Base-by-base conservation (phyloP, 2,329 filamentous ascomycete species). In the Colletotrichum endophyticum region DNA sequence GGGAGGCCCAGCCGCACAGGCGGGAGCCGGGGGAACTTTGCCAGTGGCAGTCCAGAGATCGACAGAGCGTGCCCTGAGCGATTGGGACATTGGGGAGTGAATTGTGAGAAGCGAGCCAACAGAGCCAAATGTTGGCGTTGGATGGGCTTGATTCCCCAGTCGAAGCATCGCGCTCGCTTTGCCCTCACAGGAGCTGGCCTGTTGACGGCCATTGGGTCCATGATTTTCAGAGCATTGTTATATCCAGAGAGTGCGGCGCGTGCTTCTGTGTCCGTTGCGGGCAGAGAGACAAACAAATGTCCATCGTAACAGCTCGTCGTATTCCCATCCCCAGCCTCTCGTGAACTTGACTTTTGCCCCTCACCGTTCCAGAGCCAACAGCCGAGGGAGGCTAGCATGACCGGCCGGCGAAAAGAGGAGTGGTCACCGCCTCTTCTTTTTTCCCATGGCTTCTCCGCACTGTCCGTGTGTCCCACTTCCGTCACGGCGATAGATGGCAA, bases 391-490 rank as follows among this genome's bases (percentile, higher is more conserved):
- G 64, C 70, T 73, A 73, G 66, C 25, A 75, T 13, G 28, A 64
- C 64, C 59, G 30, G 64, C 72, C n/a, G 32, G 64, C 70, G 64
- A 59, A 36, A 49, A 73, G 73, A 59, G 57, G 32, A 76, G 70
- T 62, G 44, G 73, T 76, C 73, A 76, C 73, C 73, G 73, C 73
- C 73, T 76, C 73, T 76, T 73, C 28, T 72, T 62, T 66, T 66
- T 53, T 11, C 39, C 28, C 62, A 28, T 62, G 34, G 34, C 49
- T 73, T 73, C 73, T 76, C 70, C 76, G 76, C 73, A 78, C 73
- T 70, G 73, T 63, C 69, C 68, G 64, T 76, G 67, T 77, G 75
- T 77, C 57, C 72, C 75, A 77, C 75, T 77, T 32, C 67, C 61
- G 57, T 67, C 66, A 53, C 66, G 68, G 69, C 68, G 64, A 72